Evolutionary conservation across 1,139 yeast genomes (phyloP).

Genomic region (Saccharomyces hybrid): DNA sequence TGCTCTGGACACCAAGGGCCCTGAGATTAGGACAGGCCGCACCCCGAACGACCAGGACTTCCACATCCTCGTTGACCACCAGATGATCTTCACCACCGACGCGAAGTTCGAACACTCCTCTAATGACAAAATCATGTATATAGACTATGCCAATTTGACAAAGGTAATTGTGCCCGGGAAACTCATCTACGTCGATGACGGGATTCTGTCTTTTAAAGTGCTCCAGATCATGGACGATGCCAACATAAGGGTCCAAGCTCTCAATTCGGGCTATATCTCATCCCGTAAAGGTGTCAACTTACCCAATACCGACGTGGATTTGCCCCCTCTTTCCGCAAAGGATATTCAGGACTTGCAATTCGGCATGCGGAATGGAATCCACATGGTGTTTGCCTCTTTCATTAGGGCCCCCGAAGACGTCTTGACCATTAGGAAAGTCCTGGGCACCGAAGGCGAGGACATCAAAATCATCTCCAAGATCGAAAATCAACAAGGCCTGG

Average conservation of each 20-base stretch:
- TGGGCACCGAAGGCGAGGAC: slow-evolving; percentile 94
- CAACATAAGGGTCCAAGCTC: slow-evolving; percentile 77
- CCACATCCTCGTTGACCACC: slow-evolving; percentile 77
- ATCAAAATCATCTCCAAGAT: slow-evolving; percentile 94
- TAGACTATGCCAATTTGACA: slow-evolving; percentile 94
- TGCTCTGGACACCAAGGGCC: slow-evolving; percentile 99
- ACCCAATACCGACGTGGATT: slow-evolving; percentile 97
- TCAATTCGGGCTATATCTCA: slow-evolving; percentile 90
- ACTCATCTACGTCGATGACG: slow-evolving; percentile 91
- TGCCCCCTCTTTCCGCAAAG: slow-evolving; percentile 96
- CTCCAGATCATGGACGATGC: slow-evolving; percentile 66
- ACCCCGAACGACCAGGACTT: slow-evolving; percentile 70
- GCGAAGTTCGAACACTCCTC: slow-evolving; percentile 61
- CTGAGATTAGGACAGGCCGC: slow-evolving; percentile 98
- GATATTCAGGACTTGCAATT: slow-evolving; percentile 83
- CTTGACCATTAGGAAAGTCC: slow-evolving; percentile 78
- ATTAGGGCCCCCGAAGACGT: slow-evolving; percentile 92
- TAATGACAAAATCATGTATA: slow-evolving; percentile 73
- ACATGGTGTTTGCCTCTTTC: slow-evolving; percentile 97
- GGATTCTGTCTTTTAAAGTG: slow-evolving; percentile 93
- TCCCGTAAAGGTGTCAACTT: slow-evolving; percentile 98
- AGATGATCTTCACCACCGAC: slow-evolving; percentile 89
- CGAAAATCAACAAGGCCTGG: slow-evolving; percentile 99
- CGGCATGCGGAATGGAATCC: slow-evolving; percentile 95
- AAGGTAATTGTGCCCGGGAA: slow-evolving; percentile 83